phyloP scores from a whole-genome alignment of 257 asterid species.

The Agastache rugosa region DNA sequence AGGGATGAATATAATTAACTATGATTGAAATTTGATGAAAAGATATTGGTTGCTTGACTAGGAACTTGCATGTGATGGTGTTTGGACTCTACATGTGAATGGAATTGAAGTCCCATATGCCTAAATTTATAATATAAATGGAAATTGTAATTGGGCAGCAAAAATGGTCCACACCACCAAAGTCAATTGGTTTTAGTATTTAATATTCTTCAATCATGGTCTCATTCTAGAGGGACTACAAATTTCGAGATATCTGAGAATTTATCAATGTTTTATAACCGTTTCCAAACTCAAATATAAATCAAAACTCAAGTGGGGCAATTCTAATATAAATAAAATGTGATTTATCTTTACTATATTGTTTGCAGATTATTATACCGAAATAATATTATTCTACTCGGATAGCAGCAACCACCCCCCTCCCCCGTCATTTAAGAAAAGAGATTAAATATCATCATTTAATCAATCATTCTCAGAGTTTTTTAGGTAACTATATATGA shows the following conservation, averaged over 20 bases:
- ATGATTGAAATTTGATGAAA: neutral
- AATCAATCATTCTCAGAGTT: too few relatives aligned
- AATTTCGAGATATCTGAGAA: neutral
- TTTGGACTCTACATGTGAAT: conserved; percentile 49
- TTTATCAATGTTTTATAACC: neutral
- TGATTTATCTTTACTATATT: too few relatives aligned
- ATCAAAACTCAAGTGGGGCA: too few relatives aligned
- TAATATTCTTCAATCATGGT: conserved; percentile 22
- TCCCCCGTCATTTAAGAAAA: too few relatives aligned
- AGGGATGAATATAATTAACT: too few relatives aligned
- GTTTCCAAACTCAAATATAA: neutral
- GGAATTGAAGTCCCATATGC: conserved; percentile 47
- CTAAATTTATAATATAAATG: conserved; percentile 19
- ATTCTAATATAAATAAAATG: too few relatives aligned
- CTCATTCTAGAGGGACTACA: conserved; percentile 9
- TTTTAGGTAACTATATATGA: too few relatives aligned
- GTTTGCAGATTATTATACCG: too few relatives aligned
- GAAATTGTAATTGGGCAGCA: conserved; percentile 1
- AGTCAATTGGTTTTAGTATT: conserved; percentile 40
- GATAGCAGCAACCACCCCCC: too few relatives aligned
- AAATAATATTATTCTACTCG: too few relatives aligned
- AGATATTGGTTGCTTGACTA: conserved; percentile 36
- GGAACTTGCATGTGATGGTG: conserved; percentile 53
- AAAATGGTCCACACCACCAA: conserved; percentile 41
- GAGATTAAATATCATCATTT: too few relatives aligned